Evolutionary conservation across 192 early-diverging fungal species (phyloP).

Genomic region (Dimargaris cristalligena): DNA sequence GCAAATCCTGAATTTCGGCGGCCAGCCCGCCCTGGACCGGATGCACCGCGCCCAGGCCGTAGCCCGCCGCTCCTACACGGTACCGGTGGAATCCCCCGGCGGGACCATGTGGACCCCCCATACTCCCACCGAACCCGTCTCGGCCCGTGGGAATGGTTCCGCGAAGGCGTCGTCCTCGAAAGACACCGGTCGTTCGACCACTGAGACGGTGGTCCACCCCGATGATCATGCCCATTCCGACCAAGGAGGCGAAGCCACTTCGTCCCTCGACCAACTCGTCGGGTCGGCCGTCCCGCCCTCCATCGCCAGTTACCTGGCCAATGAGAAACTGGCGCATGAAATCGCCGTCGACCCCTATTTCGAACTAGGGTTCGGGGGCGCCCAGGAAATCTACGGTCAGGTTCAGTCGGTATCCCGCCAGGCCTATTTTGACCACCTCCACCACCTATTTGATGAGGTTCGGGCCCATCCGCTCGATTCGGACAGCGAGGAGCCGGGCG

Average conservation of each 20-base stretch:
- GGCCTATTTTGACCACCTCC: constrained; percentile 46
- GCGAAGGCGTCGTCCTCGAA: neutral
- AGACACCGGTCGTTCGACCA: neutral
- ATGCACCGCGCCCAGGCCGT: constrained; percentile 16
- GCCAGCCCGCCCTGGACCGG: constrained; percentile 21
- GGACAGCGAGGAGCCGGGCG: too few relatives aligned
- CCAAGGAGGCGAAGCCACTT: too few relatives aligned
- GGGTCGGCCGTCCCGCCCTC: neutral
- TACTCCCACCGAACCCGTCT: too few relatives aligned
- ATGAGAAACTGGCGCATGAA: constrained; percentile 61
- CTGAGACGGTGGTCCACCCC: neutral
- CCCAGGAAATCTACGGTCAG: constrained; percentile 29
- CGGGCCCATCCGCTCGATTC: neutral
- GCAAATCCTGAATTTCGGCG: constrained; percentile 32
- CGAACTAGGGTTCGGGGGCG: constrained; percentile 27
- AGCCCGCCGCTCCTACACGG: constrained; percentile 6
- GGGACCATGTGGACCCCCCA: too few relatives aligned
- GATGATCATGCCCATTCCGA: too few relatives aligned
- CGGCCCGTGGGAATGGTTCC: too few relatives aligned
- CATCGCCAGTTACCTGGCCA: constrained; percentile 20
- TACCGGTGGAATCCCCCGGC: constrained; percentile 9
- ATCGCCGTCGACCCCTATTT: constrained; percentile 58
- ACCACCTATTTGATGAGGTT: neutral
- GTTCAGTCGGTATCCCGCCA: constrained; percentile 41
- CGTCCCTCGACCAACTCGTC: neutral